Evolutionary conservation across 495 filamentous ascomycete genomes (phyloP).

Genomic region (Penicillium pancosmium): DNA sequence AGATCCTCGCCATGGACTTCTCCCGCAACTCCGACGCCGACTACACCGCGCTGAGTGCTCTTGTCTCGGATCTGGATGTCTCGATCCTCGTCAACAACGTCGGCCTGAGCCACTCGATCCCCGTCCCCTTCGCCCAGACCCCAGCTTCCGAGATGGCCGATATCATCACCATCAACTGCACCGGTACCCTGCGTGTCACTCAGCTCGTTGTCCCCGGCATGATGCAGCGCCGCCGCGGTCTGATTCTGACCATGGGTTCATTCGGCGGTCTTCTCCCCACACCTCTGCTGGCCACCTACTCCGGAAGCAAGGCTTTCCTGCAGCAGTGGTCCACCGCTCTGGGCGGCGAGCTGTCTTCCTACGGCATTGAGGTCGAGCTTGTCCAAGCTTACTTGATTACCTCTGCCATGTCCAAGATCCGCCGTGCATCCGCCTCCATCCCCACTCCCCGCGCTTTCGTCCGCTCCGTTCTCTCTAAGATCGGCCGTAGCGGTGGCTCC

Average conservation of each 20-base stretch:
- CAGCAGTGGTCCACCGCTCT: slow-evolving; percentile 94
- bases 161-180: slow-evolving; percentile 94
- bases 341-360: slow-evolving; percentile 74
- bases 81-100: slow-evolving; percentile 97
- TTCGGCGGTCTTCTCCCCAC: slow-evolving; percentile 91
- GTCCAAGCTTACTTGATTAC: slow-evolving; percentile 91
- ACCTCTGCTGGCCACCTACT: slow-evolving; percentile 94
- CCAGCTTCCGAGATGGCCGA: slow-evolving; percentile 74
- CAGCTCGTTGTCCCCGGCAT: slow-evolving; percentile 84
- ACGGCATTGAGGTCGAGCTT: slow-evolving; percentile 82
- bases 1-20: slow-evolving; percentile 90
- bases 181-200: slow-evolving; percentile 84
- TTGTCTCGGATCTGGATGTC: slow-evolving; percentile 75
- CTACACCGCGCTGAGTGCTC: slow-evolving; percentile 68
- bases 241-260: slow-evolving; percentile 97
- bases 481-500: slow-evolving; percentile 76
- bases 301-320: slow-evolving; percentile 96
- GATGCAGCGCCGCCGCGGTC: slow-evolving; percentile 75
- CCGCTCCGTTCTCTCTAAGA: slow-evolving; percentile 71
- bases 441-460: slow-evolving; percentile 86
- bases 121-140: slow-evolving; percentile 84
- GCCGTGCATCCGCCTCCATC: slow-evolving; percentile 71
- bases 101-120: slow-evolving; percentile 88
- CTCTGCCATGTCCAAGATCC: slow-evolving; percentile 94
- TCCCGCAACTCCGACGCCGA: slow-evolving; percentile 72